A percentile compares a stretch with the other conserved stretches of the same genome.
phyloP scores from a whole-genome alignment of 139 green algal species.

The Micromonas commoda region DNA sequence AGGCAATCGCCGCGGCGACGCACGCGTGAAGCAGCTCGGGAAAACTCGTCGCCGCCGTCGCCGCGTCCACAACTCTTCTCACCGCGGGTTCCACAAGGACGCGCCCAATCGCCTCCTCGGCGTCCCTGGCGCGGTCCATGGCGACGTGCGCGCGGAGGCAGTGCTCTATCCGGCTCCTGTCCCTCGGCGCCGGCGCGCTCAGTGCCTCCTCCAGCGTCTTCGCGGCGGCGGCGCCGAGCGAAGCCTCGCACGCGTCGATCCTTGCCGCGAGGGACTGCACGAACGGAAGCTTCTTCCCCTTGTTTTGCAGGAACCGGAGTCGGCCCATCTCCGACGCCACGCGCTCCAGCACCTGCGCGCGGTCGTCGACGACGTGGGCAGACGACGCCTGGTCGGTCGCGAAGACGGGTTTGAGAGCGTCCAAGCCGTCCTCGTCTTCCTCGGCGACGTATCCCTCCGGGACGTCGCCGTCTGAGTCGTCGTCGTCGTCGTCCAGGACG shows the following conservation, averaged over 20 bases:
- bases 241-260: constrained; percentile 44
- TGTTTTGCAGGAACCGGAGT: constrained; percentile 65
- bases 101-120: constrained; percentile 55
- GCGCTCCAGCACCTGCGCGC: constrained; percentile 69
- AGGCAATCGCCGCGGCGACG: neutral
- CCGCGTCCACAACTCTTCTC: neutral
- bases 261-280: constrained; percentile 59
- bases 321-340: constrained; percentile 77
- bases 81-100: neutral
- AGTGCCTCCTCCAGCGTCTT: constrained; percentile 26
- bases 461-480: neutral
- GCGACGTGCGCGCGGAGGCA: constrained; percentile 73
- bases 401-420: neutral
- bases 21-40: neutral
- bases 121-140: constrained; percentile 48
- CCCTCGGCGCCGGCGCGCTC: constrained; percentile 32
- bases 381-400: no score
- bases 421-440: neutral
- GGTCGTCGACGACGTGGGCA: neutral
- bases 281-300: constrained; percentile 53
- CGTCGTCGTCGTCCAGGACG: neutral
- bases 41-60: neutral
- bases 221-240: constrained; percentile 48
- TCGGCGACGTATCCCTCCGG: neutral
- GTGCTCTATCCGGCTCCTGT: constrained; percentile 46